These are phyloP conservation scores for Ceriops tagal DNA, from an alignment of 345 rosid genomes.

Conservation along the genomic window DNA sequence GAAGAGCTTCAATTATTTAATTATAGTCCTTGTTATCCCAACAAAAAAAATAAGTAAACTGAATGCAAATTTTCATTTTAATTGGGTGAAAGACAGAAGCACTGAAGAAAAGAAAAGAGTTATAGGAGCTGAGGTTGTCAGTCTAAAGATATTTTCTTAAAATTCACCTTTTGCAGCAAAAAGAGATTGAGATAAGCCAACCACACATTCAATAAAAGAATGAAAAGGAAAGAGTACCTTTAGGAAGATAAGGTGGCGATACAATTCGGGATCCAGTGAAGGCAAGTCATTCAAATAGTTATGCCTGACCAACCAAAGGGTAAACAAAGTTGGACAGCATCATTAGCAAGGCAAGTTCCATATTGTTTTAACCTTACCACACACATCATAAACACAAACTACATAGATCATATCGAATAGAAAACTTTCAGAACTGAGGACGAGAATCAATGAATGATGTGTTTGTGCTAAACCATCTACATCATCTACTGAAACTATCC, in stretches of 20 bases:
- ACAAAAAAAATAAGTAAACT: neutral
- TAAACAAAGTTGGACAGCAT: neutral
- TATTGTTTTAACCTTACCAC: too few relatives aligned
- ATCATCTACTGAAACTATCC: too few relatives aligned
- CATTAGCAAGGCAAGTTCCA: neutral
- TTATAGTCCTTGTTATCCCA: too few relatives aligned
- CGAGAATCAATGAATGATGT: too few relatives aligned
- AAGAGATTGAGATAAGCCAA: too few relatives aligned
- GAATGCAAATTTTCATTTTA: neutral
- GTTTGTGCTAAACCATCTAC: too few relatives aligned
- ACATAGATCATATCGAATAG: too few relatives aligned
- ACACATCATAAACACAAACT: too few relatives aligned
- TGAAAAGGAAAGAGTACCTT: conserved; percentile 46
- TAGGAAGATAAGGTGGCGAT: conserved; percentile 92
- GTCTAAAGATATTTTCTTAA: neutral
- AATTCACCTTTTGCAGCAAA: neutral
- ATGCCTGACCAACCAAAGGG: conserved; percentile 48
- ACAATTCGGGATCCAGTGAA: conserved; percentile 89
- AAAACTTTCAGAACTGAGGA: too few relatives aligned
- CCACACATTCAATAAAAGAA: neutral
- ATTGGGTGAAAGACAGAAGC: neutral
- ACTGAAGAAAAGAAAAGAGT: too few relatives aligned
- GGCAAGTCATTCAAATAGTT: conserved; percentile 97
- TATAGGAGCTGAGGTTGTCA: too few relatives aligned
- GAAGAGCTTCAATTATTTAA: too few relatives aligned